These are phyloP conservation scores for Haplographium delicatum DNA, from an alignment of 495 filamentous ascomycete genomes.

Conservation along the genomic window DNA sequence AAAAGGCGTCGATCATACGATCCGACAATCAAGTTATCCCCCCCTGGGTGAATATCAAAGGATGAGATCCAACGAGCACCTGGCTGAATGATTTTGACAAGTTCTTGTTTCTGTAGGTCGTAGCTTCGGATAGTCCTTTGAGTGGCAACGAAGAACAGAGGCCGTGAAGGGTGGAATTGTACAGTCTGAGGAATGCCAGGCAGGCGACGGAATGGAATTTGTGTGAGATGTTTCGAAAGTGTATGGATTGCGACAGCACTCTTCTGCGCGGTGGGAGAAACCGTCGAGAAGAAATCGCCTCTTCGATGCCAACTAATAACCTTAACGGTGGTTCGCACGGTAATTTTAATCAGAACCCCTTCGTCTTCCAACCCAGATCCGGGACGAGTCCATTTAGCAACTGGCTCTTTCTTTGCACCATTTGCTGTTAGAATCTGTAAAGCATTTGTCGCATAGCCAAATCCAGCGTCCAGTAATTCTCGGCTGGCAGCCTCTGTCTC, in stretches of 20 bases:
- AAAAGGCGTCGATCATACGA: conserved; percentile 90
- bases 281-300: conserved; percentile 91
- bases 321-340: conserved; percentile 78
- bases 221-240: conserved; percentile 86
- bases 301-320: conserved; percentile 91
- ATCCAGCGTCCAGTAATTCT: conserved; percentile 77
- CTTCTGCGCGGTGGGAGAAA: conserved; percentile 72
- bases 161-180: conserved; percentile 88
- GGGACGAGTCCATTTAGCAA: conserved; percentile 80
- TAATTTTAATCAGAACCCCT: conserved; percentile 71
- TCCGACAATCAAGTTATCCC: conserved; percentile 89
- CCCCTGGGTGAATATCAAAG: conserved; percentile 86
- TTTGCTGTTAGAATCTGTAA: conserved; percentile 46
- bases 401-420: conserved; percentile 65
- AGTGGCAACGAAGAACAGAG: conserved; percentile 93
- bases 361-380: conserved; percentile 64
- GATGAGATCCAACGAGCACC: conserved; percentile 93
- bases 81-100: conserved; percentile 86
- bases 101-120: conserved; percentile 81
- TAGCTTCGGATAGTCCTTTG: conserved; percentile 88
- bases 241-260: conserved; percentile 94
- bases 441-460: conserved; percentile 76
- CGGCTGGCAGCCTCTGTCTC: conserved; percentile 68
- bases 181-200: conserved; percentile 81
- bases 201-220: conserved; percentile 87